Evolutionary conservation across 192 early-diverging fungal species (phyloP).

Genomic region (Phlyctochytrium planicorne): DNA sequence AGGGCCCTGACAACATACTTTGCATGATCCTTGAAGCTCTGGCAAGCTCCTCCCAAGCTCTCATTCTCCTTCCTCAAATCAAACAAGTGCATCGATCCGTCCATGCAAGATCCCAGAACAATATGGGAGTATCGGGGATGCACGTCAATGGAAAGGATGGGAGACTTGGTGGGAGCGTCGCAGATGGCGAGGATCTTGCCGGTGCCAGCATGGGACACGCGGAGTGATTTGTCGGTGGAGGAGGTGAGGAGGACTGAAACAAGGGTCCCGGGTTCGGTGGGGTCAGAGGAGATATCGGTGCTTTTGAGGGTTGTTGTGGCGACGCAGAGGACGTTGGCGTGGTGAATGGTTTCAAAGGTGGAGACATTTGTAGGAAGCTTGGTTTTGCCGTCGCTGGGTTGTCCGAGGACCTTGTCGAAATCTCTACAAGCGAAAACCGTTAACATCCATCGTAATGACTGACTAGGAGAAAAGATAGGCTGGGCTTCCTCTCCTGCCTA

Average conservation of each 20-base stretch:
- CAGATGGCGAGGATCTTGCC: slow-evolving; percentile 30
- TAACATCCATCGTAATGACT: too few species aligned
- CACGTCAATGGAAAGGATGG: slow-evolving; percentile 62
- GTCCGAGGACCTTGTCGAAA: background rate
- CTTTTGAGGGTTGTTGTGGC: background rate
- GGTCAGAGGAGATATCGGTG: slow-evolving; percentile 28
- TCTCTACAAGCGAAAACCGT: background rate
- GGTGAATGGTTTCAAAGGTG: background rate
- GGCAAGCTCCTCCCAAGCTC: slow-evolving; percentile 4
- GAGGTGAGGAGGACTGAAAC: slow-evolving; percentile 47
- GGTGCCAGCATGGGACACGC: slow-evolving; percentile 44
- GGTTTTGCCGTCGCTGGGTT: background rate
- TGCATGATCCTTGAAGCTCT: slow-evolving; percentile 65
- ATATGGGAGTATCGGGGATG: slow-evolving; percentile 48
- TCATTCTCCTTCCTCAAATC: background rate
- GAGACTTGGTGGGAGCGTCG: slow-evolving; percentile 36
- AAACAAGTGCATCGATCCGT: slow-evolving; percentile 10
- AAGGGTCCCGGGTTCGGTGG: slow-evolving; percentile 18
- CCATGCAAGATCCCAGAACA: slow-evolving; percentile 18
- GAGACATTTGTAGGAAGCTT: background rate
- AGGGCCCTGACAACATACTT: slow-evolving; percentile 67
- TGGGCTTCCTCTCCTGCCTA: too few species aligned
- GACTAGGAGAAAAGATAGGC: too few species aligned
- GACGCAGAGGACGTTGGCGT: slow-evolving; percentile 5
- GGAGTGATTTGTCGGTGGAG: slow-evolving; percentile 64